Base-by-base conservation (phyloP, 1,139 yeast species). In the Magnusiomyces clavatus region DNA sequence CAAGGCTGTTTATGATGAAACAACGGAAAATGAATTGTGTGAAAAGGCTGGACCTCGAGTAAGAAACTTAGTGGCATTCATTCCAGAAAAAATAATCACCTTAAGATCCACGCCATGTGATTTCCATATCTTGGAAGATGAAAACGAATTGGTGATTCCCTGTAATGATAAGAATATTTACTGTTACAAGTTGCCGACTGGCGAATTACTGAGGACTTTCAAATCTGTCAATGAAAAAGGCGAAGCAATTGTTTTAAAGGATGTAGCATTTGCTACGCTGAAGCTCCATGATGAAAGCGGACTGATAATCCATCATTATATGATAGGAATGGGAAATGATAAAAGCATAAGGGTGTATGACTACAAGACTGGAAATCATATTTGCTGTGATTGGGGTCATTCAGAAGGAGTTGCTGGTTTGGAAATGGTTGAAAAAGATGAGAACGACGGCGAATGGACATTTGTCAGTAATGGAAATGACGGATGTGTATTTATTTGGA, bases 311-410 rank as follows among this genome's bases (percentile, higher is more conserved):
- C 74, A 69, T 1, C 61, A 57, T 42, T 56, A 54, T 39, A 54
- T 70, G 13, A 61, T 77, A 3, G 79, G 76, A 1, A 69, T 82
- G 1, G 77, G 78, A 6, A 64, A 77, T 0, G 88, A 83, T 62
- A 81, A 79, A 61, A 77, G 86, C 20, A 65, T 83, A 4, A 66
- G 86, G 31, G 61, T 74, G 1, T 81, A 77, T 60, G 71, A 72
- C 43, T 76, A 73, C 54, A 53, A 60, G 0, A 69, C 70, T 4
- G 85, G 83, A 0, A 73, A 67, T 46, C 72, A 73, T 10, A 20
- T 41, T 6, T 19, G 47, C 40, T 70, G 75, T 0, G 77, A 72
- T 41, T 83, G 85, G 84, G 90, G 86, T 0, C 88, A 82, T 58
- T 78, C 83, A 57, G 87, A 81, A 47, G 67, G 76, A 1, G 72